Base-by-base conservation (phyloP, 2,329 filamentous ascomycete species). In the Alternaria sp. region DNA sequence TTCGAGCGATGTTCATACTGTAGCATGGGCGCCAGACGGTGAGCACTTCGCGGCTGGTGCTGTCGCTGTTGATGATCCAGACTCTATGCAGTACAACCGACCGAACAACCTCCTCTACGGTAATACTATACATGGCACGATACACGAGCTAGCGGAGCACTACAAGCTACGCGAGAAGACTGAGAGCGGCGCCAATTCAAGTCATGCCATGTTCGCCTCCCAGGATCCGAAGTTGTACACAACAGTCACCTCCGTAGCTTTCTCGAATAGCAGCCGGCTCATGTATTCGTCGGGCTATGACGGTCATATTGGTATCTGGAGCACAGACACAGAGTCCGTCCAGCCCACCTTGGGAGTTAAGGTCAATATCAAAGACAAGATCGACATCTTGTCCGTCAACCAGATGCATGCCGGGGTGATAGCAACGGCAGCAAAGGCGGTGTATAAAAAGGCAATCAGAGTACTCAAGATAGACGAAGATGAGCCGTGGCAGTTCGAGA, bases 71-170 rank as follows among this genome's bases (percentile, higher is more conserved):
- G 81, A 81, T 3, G 85, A 88, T 62, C 70, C 78, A 3, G 75
- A 81, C 44, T 84, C 81, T n/a, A 84, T 86, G 81, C 82, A 85
- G 39, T 88, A 88, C 67, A 88, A 88, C 57, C 77, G 83, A 37
- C 77, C 80, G 0, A 83, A 85, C 58, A 88, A 88, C 63, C 74
- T 88, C 1, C 67, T 88, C 1, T 70, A 85, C 34, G 86, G 86
- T 1, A 76, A 85, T 59, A 61, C 80, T 3, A 61, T 68, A 1
- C 64, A 66, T 1, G 80, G 78, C 21, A 67, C 65, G 1, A 68
- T 88, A 7, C 74, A 79, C 51, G 86, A 88, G 61, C 69, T 88
- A 0, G 80, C 83, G 1, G 81, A 85, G 49, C 86, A 88, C 66
- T 79, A 78, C 34, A 71, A 82, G 3, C 65, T 72, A 17, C 79